Evolutionary conservation across 192 early-diverging fungal species (phyloP).

Genomic region (Funneliformis mosseae): DNA sequence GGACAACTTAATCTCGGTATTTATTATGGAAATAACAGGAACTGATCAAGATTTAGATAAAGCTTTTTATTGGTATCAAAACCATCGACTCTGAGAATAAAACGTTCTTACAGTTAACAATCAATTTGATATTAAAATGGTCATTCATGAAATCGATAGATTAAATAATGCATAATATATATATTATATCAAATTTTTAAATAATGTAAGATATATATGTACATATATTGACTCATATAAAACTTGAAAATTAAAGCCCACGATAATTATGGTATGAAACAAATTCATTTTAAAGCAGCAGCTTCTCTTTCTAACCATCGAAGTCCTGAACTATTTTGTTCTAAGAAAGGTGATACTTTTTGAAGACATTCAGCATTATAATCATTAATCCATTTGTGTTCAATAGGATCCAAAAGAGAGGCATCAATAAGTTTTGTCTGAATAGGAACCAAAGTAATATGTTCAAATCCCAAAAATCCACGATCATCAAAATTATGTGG

Average conservation of each 20-base stretch:
- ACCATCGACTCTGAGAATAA: too few species aligned
- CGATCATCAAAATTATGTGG: constrained; percentile 82
- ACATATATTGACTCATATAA: too few species aligned
- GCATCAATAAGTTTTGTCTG: constrained; percentile 81
- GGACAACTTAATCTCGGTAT: too few species aligned
- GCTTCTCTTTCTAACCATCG: constrained; percentile 89
- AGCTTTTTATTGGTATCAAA: too few species aligned
- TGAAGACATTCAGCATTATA: constrained; percentile 79
- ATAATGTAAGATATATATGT: too few species aligned
- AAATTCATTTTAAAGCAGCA: constrained; percentile 57
- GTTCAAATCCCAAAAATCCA: constrained; percentile 89
- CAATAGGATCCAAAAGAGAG: constrained; percentile 68
- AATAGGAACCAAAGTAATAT: constrained; percentile 88
- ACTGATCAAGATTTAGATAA: too few species aligned
- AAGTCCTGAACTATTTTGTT: constrained; percentile 63
- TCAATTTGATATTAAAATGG: too few species aligned
- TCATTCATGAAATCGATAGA: too few species aligned
- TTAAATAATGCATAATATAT: too few species aligned
- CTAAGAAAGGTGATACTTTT: constrained; percentile 80
- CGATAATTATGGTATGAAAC: background rate
- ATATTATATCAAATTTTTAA: too few species aligned
- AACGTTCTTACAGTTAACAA: too few species aligned
- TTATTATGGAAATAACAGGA: too few species aligned
- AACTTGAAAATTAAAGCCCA: background rate
- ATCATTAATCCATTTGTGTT: constrained; percentile 84